Conservation (phyloP, 1,139 yeast genomes). For the Pichia sp. region DNA sequence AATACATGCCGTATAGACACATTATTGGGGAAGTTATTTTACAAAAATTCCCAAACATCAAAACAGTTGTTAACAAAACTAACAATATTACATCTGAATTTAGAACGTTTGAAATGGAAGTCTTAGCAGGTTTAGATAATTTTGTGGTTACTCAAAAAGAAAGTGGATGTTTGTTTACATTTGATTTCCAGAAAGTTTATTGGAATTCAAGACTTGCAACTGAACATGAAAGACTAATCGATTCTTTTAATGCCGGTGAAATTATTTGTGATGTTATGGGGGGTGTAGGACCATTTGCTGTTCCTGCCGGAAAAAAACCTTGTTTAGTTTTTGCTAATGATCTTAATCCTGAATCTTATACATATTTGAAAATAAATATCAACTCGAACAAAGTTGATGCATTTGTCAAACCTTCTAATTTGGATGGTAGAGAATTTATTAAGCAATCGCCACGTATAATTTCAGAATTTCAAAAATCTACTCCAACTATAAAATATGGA, state of each 20-base stretch:
- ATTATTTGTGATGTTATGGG: constrained; percentile 95
- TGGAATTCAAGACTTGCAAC: constrained; percentile 96
- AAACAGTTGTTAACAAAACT: constrained; percentile 91
- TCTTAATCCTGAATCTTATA: constrained; percentile 79
- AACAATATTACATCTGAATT: constrained; percentile 82
- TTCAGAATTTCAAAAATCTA: not conserved
- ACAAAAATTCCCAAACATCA: constrained; percentile 75
- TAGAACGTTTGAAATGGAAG: constrained; percentile 90
- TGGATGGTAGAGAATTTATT: constrained; percentile 83
- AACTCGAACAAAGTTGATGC: constrained; percentile 52
- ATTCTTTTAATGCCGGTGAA: constrained; percentile 50
- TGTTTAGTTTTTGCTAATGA: constrained; percentile 87
- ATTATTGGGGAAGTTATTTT: constrained; percentile 86
- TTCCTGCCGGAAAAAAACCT: constrained; percentile 87
- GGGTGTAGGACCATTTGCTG: constrained; percentile 97
- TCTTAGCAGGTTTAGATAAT: constrained; percentile 75
- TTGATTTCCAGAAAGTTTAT: constrained; percentile 89
- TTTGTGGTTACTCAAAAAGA: constrained; percentile 83
- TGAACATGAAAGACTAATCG: constrained; percentile 81
- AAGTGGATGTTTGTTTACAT: constrained; percentile 76
- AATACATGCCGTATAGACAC: constrained; percentile 73
- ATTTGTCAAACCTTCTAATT: constrained; percentile 59
- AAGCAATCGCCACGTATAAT: constrained; percentile 46
- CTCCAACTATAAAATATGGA: constrained; percentile 20
- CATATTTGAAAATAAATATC: constrained; percentile 63